Conservation (phyloP, 257 asterid species). For the Orobanche coerulescens region DNA sequence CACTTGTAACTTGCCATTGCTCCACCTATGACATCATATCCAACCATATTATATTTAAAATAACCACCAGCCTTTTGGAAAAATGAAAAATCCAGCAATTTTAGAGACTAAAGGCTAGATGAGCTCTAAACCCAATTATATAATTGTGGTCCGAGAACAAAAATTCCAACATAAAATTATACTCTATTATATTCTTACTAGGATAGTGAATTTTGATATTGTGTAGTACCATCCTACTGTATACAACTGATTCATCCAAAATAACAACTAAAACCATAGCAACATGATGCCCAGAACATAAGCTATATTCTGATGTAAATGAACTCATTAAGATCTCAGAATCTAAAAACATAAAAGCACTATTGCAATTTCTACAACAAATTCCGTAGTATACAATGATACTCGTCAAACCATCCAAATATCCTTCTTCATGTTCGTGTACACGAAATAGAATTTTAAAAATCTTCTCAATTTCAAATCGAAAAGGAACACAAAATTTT, state of each 20-base stretch:
- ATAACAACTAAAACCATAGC: constrained; percentile 4
- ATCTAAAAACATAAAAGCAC: constrained; percentile 3
- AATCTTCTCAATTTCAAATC: constrained; percentile 17
- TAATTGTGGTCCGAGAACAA: neutral
- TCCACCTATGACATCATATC: constrained; percentile 65
- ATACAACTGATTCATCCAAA: neutral
- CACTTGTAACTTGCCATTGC: constrained; percentile 82
- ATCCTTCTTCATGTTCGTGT: constrained; percentile 4
- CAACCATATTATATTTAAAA: constrained; percentile 21
- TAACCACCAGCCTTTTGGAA: constrained; percentile 3
- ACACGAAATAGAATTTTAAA: constrained; percentile 7
- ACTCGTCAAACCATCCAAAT: constrained; percentile 6
- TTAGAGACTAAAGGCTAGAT: constrained; percentile 8
- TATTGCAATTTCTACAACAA: constrained; percentile 2
- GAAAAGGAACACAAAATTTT: neutral
- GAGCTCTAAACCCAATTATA: constrained; percentile 5
- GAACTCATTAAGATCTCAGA: neutral
- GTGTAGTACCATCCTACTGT: constrained; percentile 6
- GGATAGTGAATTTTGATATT: constrained; percentile 11
- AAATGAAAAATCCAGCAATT: constrained; percentile 14
- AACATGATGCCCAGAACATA: constrained; percentile 12
- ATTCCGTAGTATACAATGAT: neutral
- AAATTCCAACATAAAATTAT: neutral
- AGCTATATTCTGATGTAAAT: neutral
- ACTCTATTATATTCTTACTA: constrained; percentile 1